A percentile compares a stretch with the other conserved stretches of the same genome.
Evolutionary conservation across 495 filamentous ascomycete genomes (phyloP).

Genomic region (Aspergillus mulundensis): DNA sequence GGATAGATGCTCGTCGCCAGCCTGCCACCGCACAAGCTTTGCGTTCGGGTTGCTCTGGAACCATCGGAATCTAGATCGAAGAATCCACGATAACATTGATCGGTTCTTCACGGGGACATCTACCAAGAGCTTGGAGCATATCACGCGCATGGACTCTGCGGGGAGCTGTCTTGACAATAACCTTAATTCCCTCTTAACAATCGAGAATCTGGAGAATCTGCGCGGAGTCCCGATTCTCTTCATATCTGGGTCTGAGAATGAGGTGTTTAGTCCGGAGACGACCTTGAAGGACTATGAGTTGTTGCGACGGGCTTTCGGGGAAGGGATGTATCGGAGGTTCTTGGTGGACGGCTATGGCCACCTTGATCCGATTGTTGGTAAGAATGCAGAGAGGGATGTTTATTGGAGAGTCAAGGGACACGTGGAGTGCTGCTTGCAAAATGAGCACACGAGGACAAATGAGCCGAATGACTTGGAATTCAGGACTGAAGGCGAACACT

Average conservation of each 20-base stretch:
- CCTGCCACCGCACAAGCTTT: conserved; percentile 57
- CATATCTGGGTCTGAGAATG: conserved; percentile 56
- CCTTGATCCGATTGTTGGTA: conserved; percentile 64
- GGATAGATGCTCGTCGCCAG: conserved; percentile 60
- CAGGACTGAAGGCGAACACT: no score
- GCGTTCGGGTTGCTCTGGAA: conserved; percentile 65
- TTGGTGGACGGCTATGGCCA: conserved; percentile 63
- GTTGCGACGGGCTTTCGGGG: conserved; percentile 51
- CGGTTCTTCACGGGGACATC: conserved; percentile 60
- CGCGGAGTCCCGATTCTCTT: conserved; percentile 54
- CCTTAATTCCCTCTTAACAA: conserved; percentile 37
- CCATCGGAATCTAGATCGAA: conserved; percentile 59
- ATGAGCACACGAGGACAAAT: background rate
- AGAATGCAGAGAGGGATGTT: conserved; percentile 57
- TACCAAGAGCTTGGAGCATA: conserved; percentile 48
- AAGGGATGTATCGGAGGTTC: conserved; percentile 43
- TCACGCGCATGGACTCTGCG: conserved; percentile 42
- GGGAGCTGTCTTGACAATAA: conserved; percentile 41
- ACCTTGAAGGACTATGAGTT: conserved; percentile 56
- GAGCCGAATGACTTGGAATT: no score
- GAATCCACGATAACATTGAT: conserved; percentile 59
- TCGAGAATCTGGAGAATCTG: conserved; percentile 47
- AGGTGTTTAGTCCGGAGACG: conserved; percentile 54
- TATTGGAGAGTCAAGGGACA: conserved; percentile 57
- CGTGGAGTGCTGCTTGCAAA: conserved; percentile 25